Conservation (phyloP, 768 basidiomycete genomes). For the Leccinellum luteum region DNA sequence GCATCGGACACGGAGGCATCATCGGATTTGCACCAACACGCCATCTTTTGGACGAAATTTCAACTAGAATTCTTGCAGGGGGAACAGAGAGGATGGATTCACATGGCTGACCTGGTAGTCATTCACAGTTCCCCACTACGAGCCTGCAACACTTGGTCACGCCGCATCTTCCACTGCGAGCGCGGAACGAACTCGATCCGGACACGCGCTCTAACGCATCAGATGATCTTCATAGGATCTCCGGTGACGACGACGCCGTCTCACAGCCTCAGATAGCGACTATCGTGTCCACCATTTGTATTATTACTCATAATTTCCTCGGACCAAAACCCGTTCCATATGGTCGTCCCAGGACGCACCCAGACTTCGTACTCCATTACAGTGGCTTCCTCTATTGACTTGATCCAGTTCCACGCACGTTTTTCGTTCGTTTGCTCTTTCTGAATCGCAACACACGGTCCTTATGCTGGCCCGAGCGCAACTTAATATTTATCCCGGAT, state of each 20-base stretch:
- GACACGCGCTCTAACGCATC: slow-evolving; percentile 14
- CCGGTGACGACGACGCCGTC: slow-evolving; percentile 14
- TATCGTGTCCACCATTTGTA: slow-evolving; percentile 17
- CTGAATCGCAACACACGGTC: slow-evolving; percentile 17
- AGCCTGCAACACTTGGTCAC: slow-evolving; percentile 9
- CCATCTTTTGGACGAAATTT: slow-evolving; percentile 29
- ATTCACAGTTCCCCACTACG: slow-evolving; percentile 6
- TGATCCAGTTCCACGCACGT: slow-evolving; percentile 15
- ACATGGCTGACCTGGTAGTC: slow-evolving; percentile 12
- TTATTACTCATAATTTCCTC: slow-evolving; percentile 36
- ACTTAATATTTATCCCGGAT: slow-evolving; percentile 28
- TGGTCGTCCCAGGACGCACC: slow-evolving; percentile 22
- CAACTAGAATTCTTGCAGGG: slow-evolving; percentile 18
- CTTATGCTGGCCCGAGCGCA: slow-evolving; percentile 11
- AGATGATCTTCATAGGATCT: slow-evolving; percentile 27
- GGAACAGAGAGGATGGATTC: slow-evolving; percentile 15
- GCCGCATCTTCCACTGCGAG: slow-evolving; percentile 18
- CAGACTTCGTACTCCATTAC: slow-evolving; percentile 21
- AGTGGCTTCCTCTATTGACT: slow-evolving; percentile 12
- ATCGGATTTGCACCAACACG: slow-evolving; percentile 24
- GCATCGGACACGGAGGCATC: slow-evolving; percentile 25
- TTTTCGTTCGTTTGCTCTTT: slow-evolving; percentile 11
- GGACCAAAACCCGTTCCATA: slow-evolving; percentile 19
- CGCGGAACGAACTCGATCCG: slow-evolving; percentile 23
- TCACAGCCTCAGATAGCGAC: slow-evolving; percentile 16